phyloP scores from a whole-genome alignment of 2,329 filamentous ascomycete genomes.

The Aspergillus pseudoviridinutans region DNA sequence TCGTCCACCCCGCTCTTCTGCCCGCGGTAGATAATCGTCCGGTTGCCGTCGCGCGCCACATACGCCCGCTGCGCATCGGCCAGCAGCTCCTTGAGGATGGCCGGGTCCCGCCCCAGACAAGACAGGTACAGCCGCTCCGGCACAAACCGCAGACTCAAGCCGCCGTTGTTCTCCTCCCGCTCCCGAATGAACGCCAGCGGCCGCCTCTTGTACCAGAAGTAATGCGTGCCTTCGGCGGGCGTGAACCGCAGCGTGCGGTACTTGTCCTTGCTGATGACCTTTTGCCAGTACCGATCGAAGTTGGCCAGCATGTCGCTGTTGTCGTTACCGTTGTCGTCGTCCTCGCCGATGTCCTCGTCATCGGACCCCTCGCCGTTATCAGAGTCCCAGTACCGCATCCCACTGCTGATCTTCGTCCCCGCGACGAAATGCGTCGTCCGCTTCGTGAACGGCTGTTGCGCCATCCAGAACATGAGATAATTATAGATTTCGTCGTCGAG shows the following conservation, averaged over 20 bases:
- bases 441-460: slow-evolving; percentile 58
- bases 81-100: slow-evolving; percentile 32
- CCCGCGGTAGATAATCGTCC: slow-evolving; percentile 38
- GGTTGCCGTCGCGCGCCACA: slow-evolving; percentile 32
- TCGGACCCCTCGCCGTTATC: slow-evolving; percentile 19
- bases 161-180: slow-evolving; percentile 21
- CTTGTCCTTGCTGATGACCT: slow-evolving; percentile 35
- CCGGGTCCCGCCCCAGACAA: slow-evolving; percentile 32
- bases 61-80: slow-evolving; percentile 34
- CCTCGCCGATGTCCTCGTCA: slow-evolving; percentile 17
- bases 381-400: slow-evolving; percentile 26
- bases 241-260: slow-evolving; percentile 51
- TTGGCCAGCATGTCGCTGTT: slow-evolving; percentile 37
- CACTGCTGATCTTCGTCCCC: slow-evolving; percentile 55
- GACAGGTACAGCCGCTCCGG: slow-evolving; percentile 31
- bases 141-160: slow-evolving; percentile 15
- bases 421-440: slow-evolving; percentile 60
- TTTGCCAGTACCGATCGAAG: slow-evolving; percentile 40
- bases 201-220: slow-evolving; percentile 62
- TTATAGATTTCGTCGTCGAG: slow-evolving; percentile 70
- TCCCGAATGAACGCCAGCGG: slow-evolving; percentile 43
- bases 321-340: slow-evolving; percentile 21
- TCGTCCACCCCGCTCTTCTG: slow-evolving; percentile 17
- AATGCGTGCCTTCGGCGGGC: slow-evolving; percentile 63
- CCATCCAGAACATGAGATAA: slow-evolving; percentile 67